Evolutionary conservation across 2,329 filamentous ascomycete species (phyloP).

Genomic region (Cytospora mali): DNA sequence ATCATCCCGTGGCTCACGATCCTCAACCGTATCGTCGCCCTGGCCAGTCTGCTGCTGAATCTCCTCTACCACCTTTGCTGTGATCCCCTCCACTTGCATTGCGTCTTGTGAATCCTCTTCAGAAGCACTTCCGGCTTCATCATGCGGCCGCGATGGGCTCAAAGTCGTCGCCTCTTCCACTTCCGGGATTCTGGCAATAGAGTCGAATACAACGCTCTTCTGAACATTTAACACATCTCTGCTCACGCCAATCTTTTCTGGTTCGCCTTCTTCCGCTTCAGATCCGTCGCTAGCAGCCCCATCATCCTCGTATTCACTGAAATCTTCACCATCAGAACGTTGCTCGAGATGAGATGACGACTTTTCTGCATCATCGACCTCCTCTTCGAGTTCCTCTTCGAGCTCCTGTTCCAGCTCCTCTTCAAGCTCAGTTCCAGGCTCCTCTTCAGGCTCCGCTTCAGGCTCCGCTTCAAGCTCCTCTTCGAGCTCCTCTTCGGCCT

Average conservation of each 20-base stretch:
- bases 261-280: conserved; percentile 27
- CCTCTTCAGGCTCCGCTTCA: too few species aligned
- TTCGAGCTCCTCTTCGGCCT: conserved; percentile 17
- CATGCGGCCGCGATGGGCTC: neutral
- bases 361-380: neutral
- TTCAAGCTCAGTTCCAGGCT: neutral
- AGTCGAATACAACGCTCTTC: neutral
- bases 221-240: conserved; percentile 7
- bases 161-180: conserved; percentile 17
- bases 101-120: neutral
- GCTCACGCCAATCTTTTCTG: neutral
- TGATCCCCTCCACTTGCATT: conserved; percentile 1
- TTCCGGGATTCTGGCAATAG: conserved; percentile 4
- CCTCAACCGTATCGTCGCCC: neutral
- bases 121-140: neutral
- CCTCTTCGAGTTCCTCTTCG: conserved; percentile 9
- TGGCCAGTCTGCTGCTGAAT: neutral
- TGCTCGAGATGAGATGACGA: neutral
- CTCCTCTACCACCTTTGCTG: neutral
- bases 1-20: neutral
- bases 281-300: conserved; percentile 13
- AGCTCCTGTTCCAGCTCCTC: neutral
- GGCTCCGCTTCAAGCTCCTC: conserved; percentile 4
- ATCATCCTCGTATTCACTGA: conserved; percentile 5
- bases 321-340: neutral